phyloP scores from a whole-genome alignment of 768 basidiomycete species.

The Leucocoprinus birnbaumii region DNA sequence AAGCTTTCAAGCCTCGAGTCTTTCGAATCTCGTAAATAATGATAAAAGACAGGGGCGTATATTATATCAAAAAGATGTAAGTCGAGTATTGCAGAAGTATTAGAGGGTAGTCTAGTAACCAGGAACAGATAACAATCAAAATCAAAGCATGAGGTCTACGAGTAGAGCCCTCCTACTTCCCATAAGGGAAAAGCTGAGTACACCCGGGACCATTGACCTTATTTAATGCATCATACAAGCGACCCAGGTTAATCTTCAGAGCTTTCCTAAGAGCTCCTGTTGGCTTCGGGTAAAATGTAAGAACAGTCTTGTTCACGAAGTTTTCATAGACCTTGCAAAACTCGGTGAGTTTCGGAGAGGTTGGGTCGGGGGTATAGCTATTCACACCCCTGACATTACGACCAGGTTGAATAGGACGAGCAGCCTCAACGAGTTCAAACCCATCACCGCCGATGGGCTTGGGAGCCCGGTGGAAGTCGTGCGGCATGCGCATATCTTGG shows the following conservation, averaged over 20 bases:
- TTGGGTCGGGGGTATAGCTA: slow-evolving; percentile 13
- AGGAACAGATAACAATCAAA: no score
- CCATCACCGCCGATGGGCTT: slow-evolving; percentile 5
- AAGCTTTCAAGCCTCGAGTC: no score
- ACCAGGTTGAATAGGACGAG: slow-evolving; percentile 16
- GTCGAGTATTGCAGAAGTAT: no score
- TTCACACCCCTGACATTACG: slow-evolving; percentile 14
- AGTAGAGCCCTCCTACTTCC: neutral
- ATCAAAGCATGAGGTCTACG: no score
- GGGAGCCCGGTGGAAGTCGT: slow-evolving; percentile 14
- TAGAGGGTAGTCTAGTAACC: no score
- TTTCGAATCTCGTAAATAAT: no score
- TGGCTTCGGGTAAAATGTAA: slow-evolving; percentile 17
- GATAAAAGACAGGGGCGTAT: no score
- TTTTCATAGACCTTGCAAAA: slow-evolving; percentile 17
- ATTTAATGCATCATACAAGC: neutral
- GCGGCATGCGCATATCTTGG: slow-evolving; percentile 13
- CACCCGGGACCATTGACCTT: neutral
- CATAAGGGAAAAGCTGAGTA: slow-evolving; percentile 13
- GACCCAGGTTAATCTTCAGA: slow-evolving; percentile 13
- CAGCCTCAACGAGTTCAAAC: neutral
- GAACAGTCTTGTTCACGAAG: slow-evolving; percentile 16
- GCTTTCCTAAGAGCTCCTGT: slow-evolving; percentile 12
- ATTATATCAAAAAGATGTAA: no score
- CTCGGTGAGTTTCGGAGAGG: slow-evolving; percentile 6